These are phyloP conservation scores for Chlorophyllum brunneum DNA, from an alignment of 768 basidiomycete species.

Conservation along the genomic window DNA sequence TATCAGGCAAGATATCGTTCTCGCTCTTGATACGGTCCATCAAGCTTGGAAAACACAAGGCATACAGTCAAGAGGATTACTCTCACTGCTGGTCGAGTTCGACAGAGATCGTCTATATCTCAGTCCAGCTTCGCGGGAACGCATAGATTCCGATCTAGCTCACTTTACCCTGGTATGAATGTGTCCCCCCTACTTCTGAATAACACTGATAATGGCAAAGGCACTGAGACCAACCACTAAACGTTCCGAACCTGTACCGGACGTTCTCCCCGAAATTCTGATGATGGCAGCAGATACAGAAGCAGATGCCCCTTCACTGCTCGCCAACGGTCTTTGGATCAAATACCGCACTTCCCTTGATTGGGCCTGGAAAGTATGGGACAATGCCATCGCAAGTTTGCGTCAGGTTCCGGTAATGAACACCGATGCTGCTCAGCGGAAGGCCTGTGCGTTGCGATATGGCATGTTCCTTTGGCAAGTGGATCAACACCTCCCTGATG, in stretches of 20 bases:
- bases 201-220: constrained; percentile 21
- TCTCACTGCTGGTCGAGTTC: constrained; percentile 62
- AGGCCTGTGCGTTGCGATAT: constrained; percentile 59
- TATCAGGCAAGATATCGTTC: constrained; percentile 47
- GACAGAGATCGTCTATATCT: constrained; percentile 55
- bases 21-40: constrained; percentile 59
- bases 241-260: constrained; percentile 38
- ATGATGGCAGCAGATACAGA: constrained; percentile 57
- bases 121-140: constrained; percentile 49
- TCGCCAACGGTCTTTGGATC: constrained; percentile 80
- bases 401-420: constrained; percentile 63
- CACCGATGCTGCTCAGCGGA: constrained; percentile 40
- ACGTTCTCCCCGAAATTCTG: constrained; percentile 60
- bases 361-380: constrained; percentile 85
- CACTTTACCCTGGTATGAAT: constrained; percentile 56
- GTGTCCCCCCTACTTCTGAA: not conserved
- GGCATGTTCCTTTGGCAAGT: constrained; percentile 68
- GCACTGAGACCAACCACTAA: constrained; percentile 43
- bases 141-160: constrained; percentile 55
- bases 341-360: constrained; percentile 69
- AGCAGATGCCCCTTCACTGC: constrained; percentile 58
- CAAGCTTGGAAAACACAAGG: constrained; percentile 62
- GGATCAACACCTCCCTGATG: constrained; percentile 71
- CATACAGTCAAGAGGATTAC: constrained; percentile 57
- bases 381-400: constrained; percentile 72